Evolutionary conservation across 2,329 filamentous ascomycete genomes (phyloP), one percentile per base, ranked within the genome.

Genomic region (Bipolaris sorokiniana): DNA sequence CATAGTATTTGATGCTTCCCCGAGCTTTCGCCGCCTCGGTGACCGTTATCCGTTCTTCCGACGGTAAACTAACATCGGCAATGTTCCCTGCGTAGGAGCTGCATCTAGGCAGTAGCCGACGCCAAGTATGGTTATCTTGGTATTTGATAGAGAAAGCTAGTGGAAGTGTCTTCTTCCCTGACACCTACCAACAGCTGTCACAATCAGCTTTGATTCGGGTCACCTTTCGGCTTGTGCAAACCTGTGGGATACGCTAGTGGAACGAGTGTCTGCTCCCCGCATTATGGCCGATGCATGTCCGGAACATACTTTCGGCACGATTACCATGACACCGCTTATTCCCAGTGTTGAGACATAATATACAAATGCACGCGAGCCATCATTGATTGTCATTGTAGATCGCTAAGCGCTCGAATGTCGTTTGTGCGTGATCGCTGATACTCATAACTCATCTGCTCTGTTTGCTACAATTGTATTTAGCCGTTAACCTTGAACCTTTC

Each of bases 201-300:
- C 28, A 13, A 2, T 31, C 28, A 31, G 28, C 28, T 31, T 13
- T 38, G 15, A 37, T 38, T 38, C 48, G 47, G 51, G 41, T 33
- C 11, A 22, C 36, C 34, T 45, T 40, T 36, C 40, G 46, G 57
- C 48, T 45, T 53, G 10, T 20, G 20, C 26, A 6, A 40, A 33
- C 33, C 2, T 7, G n/a, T 7, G 48, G 18, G 10, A 31, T 26
- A 51, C 46, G 34, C 59, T 52, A 55, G 41, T 46, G 50, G 9
- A 16, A 46, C 31, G 51, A 22, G 34, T 13, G n/a, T 36, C 49
- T 58, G 42, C 50, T 58, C 56, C 58, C 63, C 61, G 56, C 60
- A 56, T 42, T 18, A 56, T 33, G 31, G 33, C 56, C 60, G 45
- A 57, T 50, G 46, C 49, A 37, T 18, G 55, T 54, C 53, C 62